Conservation (phyloP, 768 basidiomycete species). For the Mycena pura region DNA sequence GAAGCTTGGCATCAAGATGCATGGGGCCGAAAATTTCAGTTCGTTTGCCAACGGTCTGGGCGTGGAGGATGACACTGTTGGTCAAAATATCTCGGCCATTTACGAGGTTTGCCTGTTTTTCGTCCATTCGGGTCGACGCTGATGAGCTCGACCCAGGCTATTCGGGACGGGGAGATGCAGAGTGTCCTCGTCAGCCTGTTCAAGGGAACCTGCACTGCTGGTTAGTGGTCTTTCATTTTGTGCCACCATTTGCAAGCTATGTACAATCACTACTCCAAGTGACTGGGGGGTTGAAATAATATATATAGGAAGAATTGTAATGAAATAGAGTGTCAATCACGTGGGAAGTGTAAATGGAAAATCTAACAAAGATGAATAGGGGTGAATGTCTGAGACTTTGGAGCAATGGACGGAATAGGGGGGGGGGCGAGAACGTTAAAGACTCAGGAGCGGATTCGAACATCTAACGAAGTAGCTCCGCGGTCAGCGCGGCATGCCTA, state of each 20-base stretch:
- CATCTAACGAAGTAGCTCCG: too few relatives aligned
- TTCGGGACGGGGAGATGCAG: slow-evolving; percentile 74
- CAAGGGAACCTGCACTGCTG: slow-evolving; percentile 30
- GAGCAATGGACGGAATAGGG: too few relatives aligned
- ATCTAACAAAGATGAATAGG: too few relatives aligned
- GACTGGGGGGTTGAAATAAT: too few relatives aligned
- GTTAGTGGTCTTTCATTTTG: slow-evolving; percentile 14
- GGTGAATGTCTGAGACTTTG: too few relatives aligned
- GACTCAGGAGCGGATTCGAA: too few relatives aligned
- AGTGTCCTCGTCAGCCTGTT: slow-evolving; percentile 63
- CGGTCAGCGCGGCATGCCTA: too few relatives aligned
- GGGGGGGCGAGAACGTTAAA: too few relatives aligned
- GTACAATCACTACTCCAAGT: too few relatives aligned
- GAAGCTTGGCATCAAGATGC: slow-evolving; percentile 74
- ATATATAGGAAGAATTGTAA: too few relatives aligned
- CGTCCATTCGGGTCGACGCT: background rate
- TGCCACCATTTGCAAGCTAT: background rate
- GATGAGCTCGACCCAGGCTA: slow-evolving; percentile 43
- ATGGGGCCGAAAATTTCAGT: slow-evolving; percentile 72
- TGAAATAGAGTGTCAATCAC: too few relatives aligned
- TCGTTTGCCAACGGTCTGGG: slow-evolving; percentile 52
- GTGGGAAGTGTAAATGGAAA: too few relatives aligned
- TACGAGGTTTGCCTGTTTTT: slow-evolving; percentile 55
- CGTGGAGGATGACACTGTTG: slow-evolving; percentile 63
- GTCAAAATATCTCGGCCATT: slow-evolving; percentile 75